Base-by-base conservation (phyloP, 2,329 filamentous ascomycete genomes). In the Chaetomiaceae sp. region DNA sequence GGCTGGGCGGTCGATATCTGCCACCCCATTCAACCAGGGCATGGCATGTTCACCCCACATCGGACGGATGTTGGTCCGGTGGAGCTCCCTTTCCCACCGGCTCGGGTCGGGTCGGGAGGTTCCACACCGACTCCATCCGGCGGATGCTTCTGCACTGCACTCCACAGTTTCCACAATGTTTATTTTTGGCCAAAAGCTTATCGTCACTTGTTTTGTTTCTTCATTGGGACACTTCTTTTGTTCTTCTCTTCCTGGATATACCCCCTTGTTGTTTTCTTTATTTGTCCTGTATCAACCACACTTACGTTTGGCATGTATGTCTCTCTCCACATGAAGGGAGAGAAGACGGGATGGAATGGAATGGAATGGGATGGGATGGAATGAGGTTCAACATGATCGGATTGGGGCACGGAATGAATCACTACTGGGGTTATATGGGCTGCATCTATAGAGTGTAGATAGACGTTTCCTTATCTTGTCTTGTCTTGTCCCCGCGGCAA, bases 391-490 rank as follows among this genome's bases (percentile, higher is more conserved):
- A 48, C 45, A 48, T 38, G n/a, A 21, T 30, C 21, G 44, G 34
- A 13, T 20, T 10, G 18, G 29, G 43, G 46, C 18, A 23, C 43
- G 37, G 30, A 23, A 33, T 32, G 18, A 18, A 36, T 40, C 20
- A 27, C 20, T 21, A 23, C 37, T 34, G 30, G 33, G 44, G 16
- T 14, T 21, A 13, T 30, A 33, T 47, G 36, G 50, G 30, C 16
- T 53, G 37, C 37, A 43, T 37, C 25, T 40, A 53, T 42, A 43
- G 43, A 47, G 16, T 21, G 48, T 57, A 57, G 48, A 55, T 57
- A 55, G 52, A 53, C 27, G 20, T 46, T 53, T 47, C 21, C 30
- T n/a, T n/a, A n/a, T n/a, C 11, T 45, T 45, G 20, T 40, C 37
- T 29, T 45, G 34, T 48, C 27, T 25, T 44, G 29, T 49, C 42